Conservation (phyloP, 768 basidiomycete species). For the Cyclocybe aegerita region DNA sequence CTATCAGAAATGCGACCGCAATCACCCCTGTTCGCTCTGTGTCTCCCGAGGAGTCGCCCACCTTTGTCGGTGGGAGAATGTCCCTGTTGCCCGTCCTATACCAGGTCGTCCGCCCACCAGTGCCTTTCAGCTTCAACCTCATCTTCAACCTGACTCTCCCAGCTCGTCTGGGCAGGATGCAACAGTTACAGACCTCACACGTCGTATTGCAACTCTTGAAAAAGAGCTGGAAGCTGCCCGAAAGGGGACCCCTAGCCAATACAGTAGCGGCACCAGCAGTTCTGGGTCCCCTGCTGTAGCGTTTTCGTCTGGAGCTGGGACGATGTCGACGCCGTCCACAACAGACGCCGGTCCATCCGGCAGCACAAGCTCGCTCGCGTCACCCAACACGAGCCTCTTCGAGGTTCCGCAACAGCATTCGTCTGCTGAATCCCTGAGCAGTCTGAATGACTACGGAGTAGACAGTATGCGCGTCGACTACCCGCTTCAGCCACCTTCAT, state of each 20-base stretch:
- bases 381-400: too few species aligned
- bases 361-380: too few species aligned
- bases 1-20: constrained; percentile 50
- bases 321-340: too few species aligned
- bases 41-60: constrained; percentile 38
- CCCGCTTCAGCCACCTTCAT: too few species aligned
- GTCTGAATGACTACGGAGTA: too few species aligned
- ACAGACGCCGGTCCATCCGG: too few species aligned
- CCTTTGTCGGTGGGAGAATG: constrained; percentile 46
- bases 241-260: not conserved
- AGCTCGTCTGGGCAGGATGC: constrained; percentile 8
- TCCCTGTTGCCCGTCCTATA: constrained; percentile 40
- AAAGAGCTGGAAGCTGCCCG: constrained; percentile 18
- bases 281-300: too few species aligned
- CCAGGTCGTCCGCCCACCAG: constrained; percentile 35
- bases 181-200: constrained; percentile 22
- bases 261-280: too few species aligned
- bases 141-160: constrained; percentile 8
- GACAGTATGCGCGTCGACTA: too few species aligned
- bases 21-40: constrained; percentile 41
- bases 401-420: too few species aligned
- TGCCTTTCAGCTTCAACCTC: constrained; percentile 8
- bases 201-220: constrained; percentile 27
- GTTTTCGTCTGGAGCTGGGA: too few species aligned
- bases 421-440: too few species aligned